Percentiles rank a stretch among this genome's conserved stretches.
phyloP scores from a whole-genome alignment of 139 green algal genomes.

The Chlorella sp. region DNA sequence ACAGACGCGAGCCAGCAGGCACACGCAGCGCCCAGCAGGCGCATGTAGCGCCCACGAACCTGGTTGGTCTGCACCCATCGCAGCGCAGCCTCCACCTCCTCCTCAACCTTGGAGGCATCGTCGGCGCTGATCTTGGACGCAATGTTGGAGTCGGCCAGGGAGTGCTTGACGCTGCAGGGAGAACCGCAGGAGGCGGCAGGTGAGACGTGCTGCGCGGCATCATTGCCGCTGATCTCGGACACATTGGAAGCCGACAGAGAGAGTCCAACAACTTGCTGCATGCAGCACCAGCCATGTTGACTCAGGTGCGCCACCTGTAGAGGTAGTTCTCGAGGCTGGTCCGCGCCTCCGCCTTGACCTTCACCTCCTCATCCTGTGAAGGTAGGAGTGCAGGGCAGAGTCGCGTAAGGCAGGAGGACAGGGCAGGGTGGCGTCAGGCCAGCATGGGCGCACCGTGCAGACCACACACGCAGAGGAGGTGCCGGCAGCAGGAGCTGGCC shows the following conservation, averaged over 20 bases:
- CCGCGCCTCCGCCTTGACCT: constrained; percentile 91
- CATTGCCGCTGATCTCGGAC: too few species aligned
- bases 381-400: too few species aligned
- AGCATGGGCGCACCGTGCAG: too few species aligned
- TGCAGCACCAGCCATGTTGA: too few species aligned
- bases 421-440: too few species aligned
- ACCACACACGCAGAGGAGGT: too few species aligned
- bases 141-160: constrained; percentile 82
- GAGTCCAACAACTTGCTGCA: too few species aligned
- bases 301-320: not conserved
- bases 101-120: constrained; percentile 91
- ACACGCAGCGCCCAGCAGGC: not conserved
- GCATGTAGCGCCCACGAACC: not conserved
- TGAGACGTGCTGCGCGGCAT: not conserved
- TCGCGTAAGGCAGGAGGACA: too few species aligned
- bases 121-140: constrained; percentile 77
- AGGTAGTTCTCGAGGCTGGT: constrained; percentile 94
- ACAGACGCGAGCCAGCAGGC: too few species aligned
- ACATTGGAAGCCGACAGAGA: too few species aligned
- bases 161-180: constrained; percentile 95
- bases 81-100: constrained; percentile 84
- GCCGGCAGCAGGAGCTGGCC: too few species aligned
- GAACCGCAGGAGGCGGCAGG: too few species aligned
- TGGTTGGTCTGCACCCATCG: constrained; percentile 95
- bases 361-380: constrained; percentile 4